Conservation (phyloP, 2,329 filamentous ascomycete species). For the Xylaria digitata region DNA sequence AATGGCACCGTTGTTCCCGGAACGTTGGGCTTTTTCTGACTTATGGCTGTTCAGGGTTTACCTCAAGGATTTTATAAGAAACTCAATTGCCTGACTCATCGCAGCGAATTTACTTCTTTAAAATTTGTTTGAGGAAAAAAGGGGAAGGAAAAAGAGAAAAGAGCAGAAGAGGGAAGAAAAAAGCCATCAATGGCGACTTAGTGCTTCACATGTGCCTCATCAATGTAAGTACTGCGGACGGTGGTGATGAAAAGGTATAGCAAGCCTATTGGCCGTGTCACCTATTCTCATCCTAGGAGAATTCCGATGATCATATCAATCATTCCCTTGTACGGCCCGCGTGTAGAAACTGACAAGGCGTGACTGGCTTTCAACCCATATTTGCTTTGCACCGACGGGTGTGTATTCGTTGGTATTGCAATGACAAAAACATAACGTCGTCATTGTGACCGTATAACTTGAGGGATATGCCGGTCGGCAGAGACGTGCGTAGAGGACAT, state of each 20-base stretch:
- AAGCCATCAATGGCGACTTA: not conserved
- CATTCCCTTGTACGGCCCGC: not conserved
- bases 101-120: not conserved
- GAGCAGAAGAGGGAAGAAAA: too few relatives aligned
- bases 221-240: not conserved
- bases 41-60: not conserved
- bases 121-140: too few relatives aligned
- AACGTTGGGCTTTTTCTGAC: not conserved
- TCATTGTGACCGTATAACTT: not conserved
- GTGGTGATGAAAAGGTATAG: not conserved
- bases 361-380: not conserved
- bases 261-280: not conserved
- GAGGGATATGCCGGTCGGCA: not conserved
- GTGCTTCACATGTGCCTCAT: not conserved
- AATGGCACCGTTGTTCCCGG: not conserved
- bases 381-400: not conserved
- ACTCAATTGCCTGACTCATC: not conserved
- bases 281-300: not conserved
- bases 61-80: not conserved
- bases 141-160: too few relatives aligned
- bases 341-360: not conserved
- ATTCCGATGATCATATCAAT: not conserved
- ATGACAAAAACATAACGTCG: not conserved
- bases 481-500: not conserved
- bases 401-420: not conserved